These are phyloP conservation scores for Hypericum perforatum DNA, from an alignment of 345 rosid genomes.

Conservation along the genomic window DNA sequence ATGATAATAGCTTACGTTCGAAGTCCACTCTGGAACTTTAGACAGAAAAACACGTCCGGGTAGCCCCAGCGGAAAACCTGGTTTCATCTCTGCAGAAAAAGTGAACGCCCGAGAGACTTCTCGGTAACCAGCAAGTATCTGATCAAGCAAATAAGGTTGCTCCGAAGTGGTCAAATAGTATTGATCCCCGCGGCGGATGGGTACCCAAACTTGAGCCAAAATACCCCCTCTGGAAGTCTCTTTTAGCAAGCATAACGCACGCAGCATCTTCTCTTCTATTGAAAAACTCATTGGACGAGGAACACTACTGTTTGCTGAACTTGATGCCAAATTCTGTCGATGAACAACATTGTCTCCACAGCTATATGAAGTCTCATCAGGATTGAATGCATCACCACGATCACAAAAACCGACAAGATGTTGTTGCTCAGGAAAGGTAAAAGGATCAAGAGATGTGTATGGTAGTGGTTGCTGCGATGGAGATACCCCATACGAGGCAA, in stretches of 20 bases:
- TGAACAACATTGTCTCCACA: slow-evolving; percentile 27
- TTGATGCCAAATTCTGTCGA: slow-evolving; percentile 19
- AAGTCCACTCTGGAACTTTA: slow-evolving; percentile 90
- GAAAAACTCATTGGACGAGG: slow-evolving; percentile 37
- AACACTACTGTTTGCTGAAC: slow-evolving; percentile 16
- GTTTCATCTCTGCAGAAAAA: slow-evolving; percentile 59
- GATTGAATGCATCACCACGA: slow-evolving; percentile 17
- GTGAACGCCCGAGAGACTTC: slow-evolving; percentile 67
- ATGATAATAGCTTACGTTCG: slow-evolving; percentile 58
- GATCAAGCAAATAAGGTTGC: slow-evolving; percentile 76
- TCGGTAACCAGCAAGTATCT: slow-evolving; percentile 73
- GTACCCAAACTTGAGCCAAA: slow-evolving; percentile 87
- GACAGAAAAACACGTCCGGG: slow-evolving; percentile 89
- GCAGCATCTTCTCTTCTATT: slow-evolving; percentile 79
- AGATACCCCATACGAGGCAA: slow-evolving; percentile 33
- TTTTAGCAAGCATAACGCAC: slow-evolving; percentile 59
- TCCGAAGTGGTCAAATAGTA: slow-evolving; percentile 56
- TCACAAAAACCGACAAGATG: slow-evolving; percentile 20
- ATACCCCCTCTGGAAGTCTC: slow-evolving; percentile 71
- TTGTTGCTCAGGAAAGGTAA: slow-evolving; percentile 25
- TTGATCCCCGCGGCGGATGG: slow-evolving; percentile 51
- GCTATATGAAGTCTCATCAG: slow-evolving; percentile 24
- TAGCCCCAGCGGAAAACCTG: slow-evolving; percentile 55
- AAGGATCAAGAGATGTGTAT: slow-evolving; percentile 26
- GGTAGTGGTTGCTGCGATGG: slow-evolving; percentile 35